Conservation (phyloP, 805 yeast species). For the Wilhelminamyces savonicus region DNA sequence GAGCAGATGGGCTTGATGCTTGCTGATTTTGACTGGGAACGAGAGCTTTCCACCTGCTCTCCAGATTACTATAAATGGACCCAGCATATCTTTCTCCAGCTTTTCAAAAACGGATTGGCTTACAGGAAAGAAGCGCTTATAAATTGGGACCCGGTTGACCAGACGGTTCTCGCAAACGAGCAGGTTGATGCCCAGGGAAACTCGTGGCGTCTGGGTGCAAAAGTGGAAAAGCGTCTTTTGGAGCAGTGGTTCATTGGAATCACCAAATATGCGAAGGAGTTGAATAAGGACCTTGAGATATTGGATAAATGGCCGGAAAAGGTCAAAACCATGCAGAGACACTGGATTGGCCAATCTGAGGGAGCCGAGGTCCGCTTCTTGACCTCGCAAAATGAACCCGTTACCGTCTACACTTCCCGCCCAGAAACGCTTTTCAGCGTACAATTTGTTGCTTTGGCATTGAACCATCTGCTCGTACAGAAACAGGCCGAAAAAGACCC, state of each 20-base stretch:
- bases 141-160: conserved; percentile 97
- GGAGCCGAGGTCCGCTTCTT: conserved; percentile 69
- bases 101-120: conserved; percentile 74
- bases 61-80: conserved; percentile 92
- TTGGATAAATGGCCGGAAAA: conserved; percentile 80
- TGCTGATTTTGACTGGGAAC: conserved; percentile 90
- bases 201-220: conserved; percentile 96
- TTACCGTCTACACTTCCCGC: conserved; percentile 76
- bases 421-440: conserved; percentile 84
- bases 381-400: conserved; percentile 9
- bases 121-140: conserved; percentile 83
- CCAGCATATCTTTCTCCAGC: conserved; percentile 71
- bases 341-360: conserved; percentile 89
- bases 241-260: conserved; percentile 95
- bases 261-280: conserved; percentile 67
- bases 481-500: conserved; percentile 31
- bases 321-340: conserved; percentile 82
- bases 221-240: conserved; percentile 74
- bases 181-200: conserved; percentile 89
- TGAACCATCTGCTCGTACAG: conserved; percentile 58
- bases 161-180: conserved; percentile 91
- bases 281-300: conserved; percentile 56
- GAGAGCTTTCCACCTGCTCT: conserved; percentile 79
- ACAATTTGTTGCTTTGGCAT: conserved; percentile 74
- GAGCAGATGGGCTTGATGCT: conserved; percentile 71